phyloP scores from a whole-genome alignment of 495 filamentous ascomycete species.

The Aspergillus asperescens region DNA sequence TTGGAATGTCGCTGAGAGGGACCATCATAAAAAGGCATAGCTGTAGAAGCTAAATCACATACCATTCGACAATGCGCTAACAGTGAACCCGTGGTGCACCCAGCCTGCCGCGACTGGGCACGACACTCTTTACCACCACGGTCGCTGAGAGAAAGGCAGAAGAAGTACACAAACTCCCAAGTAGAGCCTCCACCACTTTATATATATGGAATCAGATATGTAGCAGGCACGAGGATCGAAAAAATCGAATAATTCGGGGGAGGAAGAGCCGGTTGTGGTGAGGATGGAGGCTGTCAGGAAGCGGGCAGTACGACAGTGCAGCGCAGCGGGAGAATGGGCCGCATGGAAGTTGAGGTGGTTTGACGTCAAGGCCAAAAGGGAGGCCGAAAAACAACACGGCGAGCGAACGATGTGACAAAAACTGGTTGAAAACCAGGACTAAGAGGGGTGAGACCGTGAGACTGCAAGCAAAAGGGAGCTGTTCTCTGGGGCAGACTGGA shows the following conservation, averaged over 20 bases:
- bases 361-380: conserved; percentile 6
- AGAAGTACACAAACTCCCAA: neutral
- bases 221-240: conserved; percentile 6
- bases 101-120: conserved; percentile 38
- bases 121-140: conserved; percentile 29
- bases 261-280: conserved; percentile 19
- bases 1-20: neutral
- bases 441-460: neutral
- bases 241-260: conserved; percentile 16
- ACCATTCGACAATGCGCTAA: conserved; percentile 45
- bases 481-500: conserved; percentile 3
- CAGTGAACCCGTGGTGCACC: conserved; percentile 30
- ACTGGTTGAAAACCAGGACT: conserved; percentile 3
- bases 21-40: conserved; percentile 2
- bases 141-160: conserved; percentile 11
- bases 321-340: conserved; percentile 29
- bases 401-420: conserved; percentile 4
- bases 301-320: conserved; percentile 35
- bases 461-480: conserved; percentile 4
- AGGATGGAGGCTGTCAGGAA: conserved; percentile 31
- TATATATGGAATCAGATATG: neutral
- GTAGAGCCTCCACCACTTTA: neutral
- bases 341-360: conserved; percentile 26
- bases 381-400: conserved; percentile 1
- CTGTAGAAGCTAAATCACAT: conserved; percentile 32